Evolutionary conservation across 2,329 filamentous ascomycete species (phyloP), one percentile per base, ranked within the genome.

Genomic region (Ceratocystis eucalypticola): DNA sequence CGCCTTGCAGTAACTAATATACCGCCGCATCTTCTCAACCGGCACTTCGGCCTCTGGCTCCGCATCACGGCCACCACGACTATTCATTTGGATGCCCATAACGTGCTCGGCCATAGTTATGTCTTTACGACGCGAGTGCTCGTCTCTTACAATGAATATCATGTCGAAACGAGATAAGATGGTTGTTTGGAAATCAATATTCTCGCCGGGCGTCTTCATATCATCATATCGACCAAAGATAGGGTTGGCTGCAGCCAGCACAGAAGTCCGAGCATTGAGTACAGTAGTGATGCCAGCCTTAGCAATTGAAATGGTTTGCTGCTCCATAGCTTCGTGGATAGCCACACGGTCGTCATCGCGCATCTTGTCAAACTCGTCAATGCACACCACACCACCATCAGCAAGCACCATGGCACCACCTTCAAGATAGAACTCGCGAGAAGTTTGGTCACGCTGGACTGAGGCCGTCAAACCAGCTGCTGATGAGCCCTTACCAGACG

Each of bases 311-410:
- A 99, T 99, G 0, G 94, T 99, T 76, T 99, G 94, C 78, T 99
- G 94, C 75, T 99, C 94, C 94, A 99, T 99, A 67, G 94, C 94
- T 82, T 99, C 94, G 80, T 99, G 94, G 70, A 99, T 99, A 1
- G 94, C 94, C 5, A 97, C 94, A 71, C 94, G 84, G 72, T 99
- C 94, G 75, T 99, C 94, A 74, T 99, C 94, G 69, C 94, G 84
- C 94, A 99, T 99, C 80, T 99, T 99, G 79, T 99, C 94, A 74
- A 99, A 99, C 77, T 99, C 94, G 74, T 99, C 94, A 71, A 99
- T 99, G 76, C 94, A 97, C 8, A 97, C 94, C 0, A 97, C 93
- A 71, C 94, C 94, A 1, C 92, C 92, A 71, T 99, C 94, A 3
- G 94, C 94, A 20, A 99, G 84, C 2, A 99, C 94, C 94, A 99